phyloP scores from a whole-genome alignment of 495 filamentous ascomycete genomes.

The Penicillium crystallinum region DNA sequence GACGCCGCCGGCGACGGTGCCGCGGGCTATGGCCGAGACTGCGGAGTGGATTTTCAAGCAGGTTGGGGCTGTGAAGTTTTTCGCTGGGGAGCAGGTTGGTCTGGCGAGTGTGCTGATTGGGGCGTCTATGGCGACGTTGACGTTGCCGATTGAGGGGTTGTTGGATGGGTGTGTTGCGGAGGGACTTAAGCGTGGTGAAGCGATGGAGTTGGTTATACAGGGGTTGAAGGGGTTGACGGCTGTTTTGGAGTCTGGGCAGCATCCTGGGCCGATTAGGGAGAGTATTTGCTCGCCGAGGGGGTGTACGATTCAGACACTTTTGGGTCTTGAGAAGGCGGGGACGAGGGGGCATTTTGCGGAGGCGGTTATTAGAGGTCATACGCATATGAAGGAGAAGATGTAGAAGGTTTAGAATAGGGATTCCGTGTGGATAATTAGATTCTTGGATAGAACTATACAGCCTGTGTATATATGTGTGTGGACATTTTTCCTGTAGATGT shows the following conservation, averaged over 20 bases:
- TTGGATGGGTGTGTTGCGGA: constrained; percentile 37
- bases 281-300: constrained; percentile 36
- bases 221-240: constrained; percentile 29
- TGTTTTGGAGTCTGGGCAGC: constrained; percentile 26
- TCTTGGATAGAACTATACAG: constrained; percentile 5
- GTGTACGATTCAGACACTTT: constrained; percentile 32
- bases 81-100: constrained; percentile 25
- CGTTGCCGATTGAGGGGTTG: constrained; percentile 34
- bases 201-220: constrained; percentile 30
- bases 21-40: constrained; percentile 9
- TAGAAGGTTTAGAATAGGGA: neutral
- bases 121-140: constrained; percentile 28
- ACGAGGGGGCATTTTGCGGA: constrained; percentile 24
- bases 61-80: constrained; percentile 30
- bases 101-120: constrained; percentile 29
- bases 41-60: constrained; percentile 25
- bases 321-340: constrained; percentile 29
- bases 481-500: neutral
- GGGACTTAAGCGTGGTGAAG: constrained; percentile 31
- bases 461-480: constrained; percentile 10
- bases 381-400: constrained; percentile 19
- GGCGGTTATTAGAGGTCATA: constrained; percentile 20
- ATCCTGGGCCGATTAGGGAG: constrained; percentile 31
- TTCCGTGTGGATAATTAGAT: neutral
- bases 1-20: constrained; percentile 7